Conservation (phyloP, 2,329 filamentous ascomycete species). For the Elsinoe arachidis region DNA sequence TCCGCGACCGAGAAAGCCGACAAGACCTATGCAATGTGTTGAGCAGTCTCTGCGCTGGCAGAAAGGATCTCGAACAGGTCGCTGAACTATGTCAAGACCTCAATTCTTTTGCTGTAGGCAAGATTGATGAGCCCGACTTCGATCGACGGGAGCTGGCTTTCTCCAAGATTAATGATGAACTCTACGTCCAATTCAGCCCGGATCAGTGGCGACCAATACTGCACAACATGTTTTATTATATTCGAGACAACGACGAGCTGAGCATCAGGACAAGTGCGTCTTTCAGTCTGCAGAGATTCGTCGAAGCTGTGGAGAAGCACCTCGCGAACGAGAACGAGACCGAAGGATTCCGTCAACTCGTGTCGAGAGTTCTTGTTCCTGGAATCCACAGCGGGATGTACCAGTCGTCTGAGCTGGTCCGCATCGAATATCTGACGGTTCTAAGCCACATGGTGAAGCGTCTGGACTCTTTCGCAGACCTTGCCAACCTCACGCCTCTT, state of each 20-base stretch:
- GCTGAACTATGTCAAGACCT: slow-evolving; percentile 66
- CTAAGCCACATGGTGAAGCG: slow-evolving; percentile 68
- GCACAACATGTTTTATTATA: slow-evolving; percentile 81
- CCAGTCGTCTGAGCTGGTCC: slow-evolving; percentile 73
- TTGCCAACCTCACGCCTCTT: slow-evolving; percentile 66
- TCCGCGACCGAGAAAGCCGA: slow-evolving; percentile 72
- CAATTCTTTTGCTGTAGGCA: slow-evolving; percentile 65
- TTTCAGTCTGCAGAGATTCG: slow-evolving; percentile 67
- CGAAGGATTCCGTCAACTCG: slow-evolving; percentile 37
- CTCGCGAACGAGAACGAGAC: slow-evolving; percentile 39
- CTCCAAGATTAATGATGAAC: slow-evolving; percentile 56
- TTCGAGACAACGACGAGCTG: slow-evolving; percentile 79
- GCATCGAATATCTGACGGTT: slow-evolving; percentile 70
- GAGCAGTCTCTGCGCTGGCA: slow-evolving; percentile 57
- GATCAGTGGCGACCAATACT: slow-evolving; percentile 81
- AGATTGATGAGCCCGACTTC: slow-evolving; percentile 81
- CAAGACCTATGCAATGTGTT: slow-evolving; percentile 66
- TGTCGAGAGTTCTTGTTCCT: slow-evolving; percentile 61
- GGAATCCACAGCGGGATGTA: slow-evolving; percentile 67
- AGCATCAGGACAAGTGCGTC: slow-evolving; percentile 78
- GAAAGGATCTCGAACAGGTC: slow-evolving; percentile 52
- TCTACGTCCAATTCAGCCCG: slow-evolving; percentile 52
- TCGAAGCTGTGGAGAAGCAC: slow-evolving; percentile 51
- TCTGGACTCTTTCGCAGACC: slow-evolving; percentile 59
- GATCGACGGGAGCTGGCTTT: slow-evolving; percentile 73